Conservation (phyloP, 257 asterid genomes). For the Solanum pinnatisectum region DNA sequence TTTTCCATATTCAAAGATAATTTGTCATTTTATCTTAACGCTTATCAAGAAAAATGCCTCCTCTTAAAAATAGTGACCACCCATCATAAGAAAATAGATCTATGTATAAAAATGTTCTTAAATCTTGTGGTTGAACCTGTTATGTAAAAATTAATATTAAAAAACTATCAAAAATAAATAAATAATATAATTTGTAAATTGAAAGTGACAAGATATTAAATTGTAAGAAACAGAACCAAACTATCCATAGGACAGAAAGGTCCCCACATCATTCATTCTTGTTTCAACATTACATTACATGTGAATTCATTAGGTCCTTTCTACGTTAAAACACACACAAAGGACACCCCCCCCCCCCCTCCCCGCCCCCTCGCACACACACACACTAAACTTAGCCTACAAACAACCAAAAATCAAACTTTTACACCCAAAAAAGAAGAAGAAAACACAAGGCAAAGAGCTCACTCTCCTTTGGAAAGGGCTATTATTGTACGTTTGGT, state of each 20-base stretch:
- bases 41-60: neutral
- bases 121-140: neutral
- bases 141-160: too few relatives aligned
- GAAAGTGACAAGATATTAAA: neutral
- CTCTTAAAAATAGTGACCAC: neutral
- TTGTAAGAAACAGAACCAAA: neutral
- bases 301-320: neutral
- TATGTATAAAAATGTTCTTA: neutral
- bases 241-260: neutral
- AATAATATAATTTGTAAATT: neutral
- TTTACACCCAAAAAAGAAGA: neutral
- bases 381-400: neutral
- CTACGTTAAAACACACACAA: neutral
- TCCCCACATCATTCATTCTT: conserved; percentile 8
- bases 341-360: neutral
- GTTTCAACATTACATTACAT: neutral
- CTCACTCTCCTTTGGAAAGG: conserved; percentile 96
- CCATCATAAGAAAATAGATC: neutral
- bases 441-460: conserved; percentile 10
- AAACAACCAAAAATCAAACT: neutral
- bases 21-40: neutral
- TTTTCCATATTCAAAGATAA: neutral
- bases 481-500: conserved; percentile 12
- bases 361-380: too few relatives aligned
- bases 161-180: too few relatives aligned